A percentile compares a stretch with the other conserved stretches of the same genome.
These are phyloP conservation scores for Malbranchea zuffiana DNA, from an alignment of 2,329 filamentous ascomycete species.

Conservation along the genomic window DNA sequence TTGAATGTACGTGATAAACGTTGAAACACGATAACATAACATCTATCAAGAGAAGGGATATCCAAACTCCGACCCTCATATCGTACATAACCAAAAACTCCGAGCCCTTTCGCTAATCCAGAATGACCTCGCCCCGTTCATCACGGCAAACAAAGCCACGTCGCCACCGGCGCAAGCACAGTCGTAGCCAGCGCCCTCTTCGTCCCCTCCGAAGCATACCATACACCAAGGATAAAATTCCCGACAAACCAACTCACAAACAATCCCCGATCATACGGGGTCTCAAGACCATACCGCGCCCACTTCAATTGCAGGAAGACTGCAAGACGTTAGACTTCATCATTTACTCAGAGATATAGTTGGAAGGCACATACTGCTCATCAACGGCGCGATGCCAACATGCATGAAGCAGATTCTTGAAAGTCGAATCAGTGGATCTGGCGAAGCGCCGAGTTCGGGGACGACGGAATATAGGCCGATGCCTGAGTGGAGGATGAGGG, in stretches of 20 bases:
- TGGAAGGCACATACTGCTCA: neutral
- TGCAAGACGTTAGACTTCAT: neutral
- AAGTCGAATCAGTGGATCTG: conserved; percentile 1
- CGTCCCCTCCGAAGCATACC: conserved; percentile 1
- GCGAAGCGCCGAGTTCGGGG: neutral
- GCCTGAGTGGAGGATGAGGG: conserved; percentile 1
- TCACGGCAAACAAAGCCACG: neutral
- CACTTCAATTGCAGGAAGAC: conserved; percentile 2
- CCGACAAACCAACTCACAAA: conserved; percentile 1
- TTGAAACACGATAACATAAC: too few species aligned
- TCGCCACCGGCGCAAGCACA: conserved; percentile 1
- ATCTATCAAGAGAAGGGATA: too few species aligned
- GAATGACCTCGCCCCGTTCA: neutral
- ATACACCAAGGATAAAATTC: conserved; percentile 1
- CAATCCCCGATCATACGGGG: neutral
- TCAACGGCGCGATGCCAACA: neutral
- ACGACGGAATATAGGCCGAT: neutral
- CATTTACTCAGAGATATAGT: neutral
- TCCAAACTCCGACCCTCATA: too few species aligned
- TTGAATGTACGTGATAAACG: too few species aligned
- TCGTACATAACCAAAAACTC: too few species aligned
- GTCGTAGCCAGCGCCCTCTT: neutral
- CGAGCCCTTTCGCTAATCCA: too few species aligned
- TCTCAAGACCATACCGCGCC: conserved; percentile 1
- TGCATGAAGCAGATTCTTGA: conserved; percentile 2